A percentile compares a stretch with the other conserved stretches of the same genome.
These are phyloP conservation scores for Domatiomyces globalis DNA, from an alignment of 2,329 filamentous ascomycete genomes.

Conservation along the genomic window DNA sequence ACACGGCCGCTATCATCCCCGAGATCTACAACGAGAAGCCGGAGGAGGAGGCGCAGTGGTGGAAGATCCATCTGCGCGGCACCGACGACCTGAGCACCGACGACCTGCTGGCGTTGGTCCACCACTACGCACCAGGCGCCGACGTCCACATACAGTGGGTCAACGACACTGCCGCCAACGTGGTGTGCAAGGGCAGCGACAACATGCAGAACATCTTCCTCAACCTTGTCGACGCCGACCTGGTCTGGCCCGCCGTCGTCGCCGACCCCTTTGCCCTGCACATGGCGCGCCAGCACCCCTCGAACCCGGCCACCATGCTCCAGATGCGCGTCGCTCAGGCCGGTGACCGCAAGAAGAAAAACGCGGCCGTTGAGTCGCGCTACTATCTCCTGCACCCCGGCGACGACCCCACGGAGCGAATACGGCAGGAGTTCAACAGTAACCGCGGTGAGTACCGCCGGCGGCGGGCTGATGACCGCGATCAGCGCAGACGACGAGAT, in stretches of 20 bases:
- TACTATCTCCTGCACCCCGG: conserved; percentile 91
- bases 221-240: conserved; percentile 29
- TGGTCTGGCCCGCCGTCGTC: conserved; percentile 27
- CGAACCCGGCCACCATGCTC: conserved; percentile 55
- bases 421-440: conserved; percentile 40
- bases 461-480: conserved; percentile 49
- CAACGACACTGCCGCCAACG: conserved; percentile 78
- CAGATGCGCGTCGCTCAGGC: conserved; percentile 59
- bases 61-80: conserved; percentile 73
- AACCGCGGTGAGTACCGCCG: conserved; percentile 32
- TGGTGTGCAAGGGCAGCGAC: conserved; percentile 52
- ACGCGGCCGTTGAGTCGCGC: conserved; percentile 66
- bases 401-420: conserved; percentile 63
- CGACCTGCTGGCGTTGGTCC: conserved; percentile 63
- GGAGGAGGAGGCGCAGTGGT: conserved; percentile 17
- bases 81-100: conserved; percentile 68
- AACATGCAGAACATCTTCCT: conserved; percentile 41
- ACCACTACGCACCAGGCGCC: conserved; percentile 49
- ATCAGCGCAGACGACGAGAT: conserved; percentile 32
- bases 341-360: conserved; percentile 64
- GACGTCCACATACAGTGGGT: conserved; percentile 71
- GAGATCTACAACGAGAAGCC: conserved; percentile 19
- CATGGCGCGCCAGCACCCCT: conserved; percentile 53
- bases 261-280: conserved; percentile 50
- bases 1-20: conserved; percentile 11